These are phyloP conservation scores for Lipomyces yarrowii DNA, from an alignment of 1,139 yeast genomes.

Conservation along the genomic window DNA sequence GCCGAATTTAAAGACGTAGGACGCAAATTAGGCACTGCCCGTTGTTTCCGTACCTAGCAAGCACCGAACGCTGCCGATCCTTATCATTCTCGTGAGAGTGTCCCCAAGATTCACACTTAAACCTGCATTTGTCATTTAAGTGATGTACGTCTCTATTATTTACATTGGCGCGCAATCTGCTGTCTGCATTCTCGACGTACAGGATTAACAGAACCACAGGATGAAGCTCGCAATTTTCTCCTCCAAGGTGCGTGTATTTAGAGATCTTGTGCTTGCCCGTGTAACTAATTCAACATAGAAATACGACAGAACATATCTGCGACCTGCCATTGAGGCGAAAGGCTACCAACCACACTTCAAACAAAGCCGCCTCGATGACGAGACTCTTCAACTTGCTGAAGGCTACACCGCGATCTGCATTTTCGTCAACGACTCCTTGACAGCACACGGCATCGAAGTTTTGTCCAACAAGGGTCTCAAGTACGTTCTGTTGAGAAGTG, in stretches of 20 bases:
- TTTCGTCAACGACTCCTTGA: conserved; percentile 36
- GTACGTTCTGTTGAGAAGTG: conserved; percentile 35
- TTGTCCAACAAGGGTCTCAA: conserved; percentile 32
- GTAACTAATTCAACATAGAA: conserved; percentile 11
- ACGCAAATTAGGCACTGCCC: no score
- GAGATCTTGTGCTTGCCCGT: background rate
- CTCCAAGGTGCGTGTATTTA: conserved; percentile 24
- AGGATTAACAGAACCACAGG: conserved; percentile 5
- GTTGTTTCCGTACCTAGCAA: no score
- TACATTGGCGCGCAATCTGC: no score
- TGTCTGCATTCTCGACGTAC: background rate
- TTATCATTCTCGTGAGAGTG: no score
- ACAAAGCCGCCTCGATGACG: conserved; percentile 33
- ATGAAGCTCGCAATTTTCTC: conserved; percentile 30
- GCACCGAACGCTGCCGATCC: no score
- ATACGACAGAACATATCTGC: conserved; percentile 28
- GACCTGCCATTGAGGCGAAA: conserved; percentile 25
- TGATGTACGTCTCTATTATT: no score
- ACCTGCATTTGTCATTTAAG: no score
- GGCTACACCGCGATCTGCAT: conserved; percentile 35
- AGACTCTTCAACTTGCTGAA: conserved; percentile 34
- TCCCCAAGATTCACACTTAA: no score
- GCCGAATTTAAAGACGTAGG: no score
- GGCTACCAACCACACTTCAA: conserved; percentile 28
- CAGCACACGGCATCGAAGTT: conserved; percentile 25